Conservation (phyloP, 75 land plant species). For the Pinus albicaulis region DNA sequence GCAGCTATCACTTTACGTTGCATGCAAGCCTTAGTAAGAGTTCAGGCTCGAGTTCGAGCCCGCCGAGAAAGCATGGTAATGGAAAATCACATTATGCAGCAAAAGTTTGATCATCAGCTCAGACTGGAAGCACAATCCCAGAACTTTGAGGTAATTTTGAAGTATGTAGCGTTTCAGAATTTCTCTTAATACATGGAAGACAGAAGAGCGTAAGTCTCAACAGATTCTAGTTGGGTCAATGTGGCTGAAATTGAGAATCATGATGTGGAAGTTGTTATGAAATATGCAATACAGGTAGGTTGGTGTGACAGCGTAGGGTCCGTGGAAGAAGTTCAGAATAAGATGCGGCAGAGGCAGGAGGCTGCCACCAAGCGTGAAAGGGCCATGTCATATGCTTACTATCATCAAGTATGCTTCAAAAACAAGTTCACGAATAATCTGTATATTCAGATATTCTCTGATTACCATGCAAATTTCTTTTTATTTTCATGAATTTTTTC, state of each 20-base stretch:
- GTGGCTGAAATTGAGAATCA: neutral
- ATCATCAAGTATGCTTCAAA: conserved; percentile 24
- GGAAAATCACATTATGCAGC: conserved; percentile 17
- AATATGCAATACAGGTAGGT: conserved; percentile 24
- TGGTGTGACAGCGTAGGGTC: conserved; percentile 34
- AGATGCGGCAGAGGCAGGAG: conserved; percentile 33
- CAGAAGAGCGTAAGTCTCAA: neutral
- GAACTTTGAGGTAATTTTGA: conserved; percentile 8
- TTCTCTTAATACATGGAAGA: neutral
- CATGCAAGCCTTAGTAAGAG: conserved; percentile 25
- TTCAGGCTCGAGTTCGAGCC: conserved; percentile 28
- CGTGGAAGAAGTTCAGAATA: conserved; percentile 29
- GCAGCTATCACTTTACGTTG: conserved; percentile 24
- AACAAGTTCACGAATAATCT: neutral
- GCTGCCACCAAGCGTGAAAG: conserved; percentile 32
- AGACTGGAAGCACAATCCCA: neutral
- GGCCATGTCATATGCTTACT: conserved; percentile 36
- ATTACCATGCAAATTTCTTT: neutral
- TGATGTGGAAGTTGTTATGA: neutral
- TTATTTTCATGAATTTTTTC: neutral
- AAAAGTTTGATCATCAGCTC: neutral
- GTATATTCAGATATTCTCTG: neutral
- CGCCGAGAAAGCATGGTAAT: conserved; percentile 17
- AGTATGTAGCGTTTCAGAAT: neutral
- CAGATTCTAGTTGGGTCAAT: neutral